phyloP scores from a whole-genome alignment of 1,284 basidiomycete species.

The Sporisorium reilianum region DNA sequence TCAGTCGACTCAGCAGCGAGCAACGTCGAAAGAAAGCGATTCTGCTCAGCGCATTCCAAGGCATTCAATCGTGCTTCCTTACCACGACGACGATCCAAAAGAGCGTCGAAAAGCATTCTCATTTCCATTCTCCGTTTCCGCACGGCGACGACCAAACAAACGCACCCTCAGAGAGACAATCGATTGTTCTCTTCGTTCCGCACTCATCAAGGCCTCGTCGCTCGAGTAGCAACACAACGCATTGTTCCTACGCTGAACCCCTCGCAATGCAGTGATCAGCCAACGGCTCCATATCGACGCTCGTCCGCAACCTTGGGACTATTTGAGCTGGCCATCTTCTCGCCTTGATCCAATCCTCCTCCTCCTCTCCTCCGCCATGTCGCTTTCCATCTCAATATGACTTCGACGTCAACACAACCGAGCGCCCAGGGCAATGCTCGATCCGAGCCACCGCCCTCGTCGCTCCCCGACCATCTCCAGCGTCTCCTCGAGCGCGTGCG shows the following conservation, averaged over 20 bases:
- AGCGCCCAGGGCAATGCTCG: constrained; percentile 22
- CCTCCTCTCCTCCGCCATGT: constrained; percentile 9
- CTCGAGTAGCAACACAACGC: background rate
- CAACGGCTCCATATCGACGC: background rate
- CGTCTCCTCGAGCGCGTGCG: constrained; percentile 30
- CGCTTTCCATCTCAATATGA: constrained; percentile 10
- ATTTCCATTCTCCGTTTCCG: background rate
- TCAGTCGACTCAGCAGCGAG: background rate
- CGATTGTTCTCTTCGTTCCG: background rate
- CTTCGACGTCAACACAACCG: constrained; percentile 10
- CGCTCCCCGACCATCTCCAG: constrained; percentile 26
- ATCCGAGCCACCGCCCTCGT: constrained; percentile 18
- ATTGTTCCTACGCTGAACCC: background rate
- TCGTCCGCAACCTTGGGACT: background rate
- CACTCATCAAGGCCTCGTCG: background rate
- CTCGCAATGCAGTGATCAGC: background rate
- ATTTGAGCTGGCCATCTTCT: background rate
- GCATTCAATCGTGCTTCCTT: background rate
- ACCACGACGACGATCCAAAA: background rate
- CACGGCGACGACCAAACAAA: background rate
- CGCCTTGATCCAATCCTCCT: background rate
- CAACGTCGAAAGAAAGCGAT: background rate
- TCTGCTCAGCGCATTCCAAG: background rate
- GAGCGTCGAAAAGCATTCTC: constrained; percentile 3
- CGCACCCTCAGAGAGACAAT: constrained; percentile 1